These are phyloP conservation scores for Ogataea sp. DNA, from an alignment of 805 yeast genomes.

Conservation along the genomic window DNA sequence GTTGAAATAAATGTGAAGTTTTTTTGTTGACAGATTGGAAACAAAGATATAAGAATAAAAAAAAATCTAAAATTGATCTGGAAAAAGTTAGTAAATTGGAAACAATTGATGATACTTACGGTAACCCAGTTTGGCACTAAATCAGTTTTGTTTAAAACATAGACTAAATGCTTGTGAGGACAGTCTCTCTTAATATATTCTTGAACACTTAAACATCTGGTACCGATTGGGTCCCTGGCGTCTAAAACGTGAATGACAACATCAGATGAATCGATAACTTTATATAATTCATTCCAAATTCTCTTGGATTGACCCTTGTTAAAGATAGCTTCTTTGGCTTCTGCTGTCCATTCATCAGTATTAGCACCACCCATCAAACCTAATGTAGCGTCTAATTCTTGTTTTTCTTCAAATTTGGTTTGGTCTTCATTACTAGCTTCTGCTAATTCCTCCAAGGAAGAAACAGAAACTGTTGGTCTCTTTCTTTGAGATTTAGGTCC, in stretches of 20 bases:
- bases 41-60: slow-evolving; percentile 5
- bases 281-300: slow-evolving; percentile 96
- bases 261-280: slow-evolving; percentile 95
- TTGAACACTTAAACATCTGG: slow-evolving; percentile 90
- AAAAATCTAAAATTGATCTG: background rate
- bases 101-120: slow-evolving; percentile 58
- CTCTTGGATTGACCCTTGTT: slow-evolving; percentile 97
- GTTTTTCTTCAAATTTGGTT: slow-evolving; percentile 60
- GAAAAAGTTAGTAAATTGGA: slow-evolving; percentile 33
- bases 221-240: slow-evolving; percentile 96
- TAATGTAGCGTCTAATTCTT: slow-evolving; percentile 63
- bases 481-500: slow-evolving; percentile 95
- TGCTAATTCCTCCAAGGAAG: slow-evolving; percentile 77
- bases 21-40: too few species aligned
- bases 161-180: slow-evolving; percentile 92
- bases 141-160: slow-evolving; percentile 94
- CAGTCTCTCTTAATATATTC: slow-evolving; percentile 89
- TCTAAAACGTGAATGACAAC: slow-evolving; percentile 94
- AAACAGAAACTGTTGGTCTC: slow-evolving; percentile 70
- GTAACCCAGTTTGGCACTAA: slow-evolving; percentile 99
- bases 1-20: slow-evolving; percentile 1
- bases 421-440: slow-evolving; percentile 47
- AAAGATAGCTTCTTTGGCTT: slow-evolving; percentile 93
- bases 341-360: slow-evolving; percentile 78
- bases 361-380: slow-evolving; percentile 72